phyloP scores from a whole-genome alignment of 108 stramenopile species.

The Cylindrotheca fusiformis region DNA sequence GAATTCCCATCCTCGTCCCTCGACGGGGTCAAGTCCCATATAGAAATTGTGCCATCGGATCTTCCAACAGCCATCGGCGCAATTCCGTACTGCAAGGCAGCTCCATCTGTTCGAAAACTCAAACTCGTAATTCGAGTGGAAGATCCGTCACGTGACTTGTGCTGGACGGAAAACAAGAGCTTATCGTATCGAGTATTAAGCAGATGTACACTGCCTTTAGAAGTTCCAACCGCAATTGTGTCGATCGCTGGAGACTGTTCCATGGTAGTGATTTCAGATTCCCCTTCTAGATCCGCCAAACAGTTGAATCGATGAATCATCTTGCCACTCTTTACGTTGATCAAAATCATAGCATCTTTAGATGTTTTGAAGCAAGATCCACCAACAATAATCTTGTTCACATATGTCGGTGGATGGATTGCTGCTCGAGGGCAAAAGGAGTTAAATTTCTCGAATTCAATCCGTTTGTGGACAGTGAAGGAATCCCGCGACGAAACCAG shows the following conservation, averaged over 20 bases:
- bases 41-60: constrained; percentile 68
- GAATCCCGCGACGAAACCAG: constrained; percentile 53
- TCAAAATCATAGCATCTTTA: constrained; percentile 55
- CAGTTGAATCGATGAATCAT: constrained; percentile 75
- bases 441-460: constrained; percentile 36
- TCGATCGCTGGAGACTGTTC: constrained; percentile 83
- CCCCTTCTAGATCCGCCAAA: constrained; percentile 8
- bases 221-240: constrained; percentile 79
- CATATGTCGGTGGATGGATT: constrained; percentile 81
- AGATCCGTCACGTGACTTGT: constrained; percentile 33
- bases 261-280: constrained; percentile 50
- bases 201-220: constrained; percentile 64
- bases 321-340: constrained; percentile 74
- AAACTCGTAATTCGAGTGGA: constrained; percentile 56
- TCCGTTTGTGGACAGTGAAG: constrained; percentile 58
- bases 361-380: constrained; percentile 34
- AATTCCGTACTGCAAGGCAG: constrained; percentile 68
- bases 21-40: constrained; percentile 80
- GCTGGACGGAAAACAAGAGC: constrained; percentile 63
- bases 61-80: constrained; percentile 83
- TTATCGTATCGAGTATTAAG: constrained; percentile 73
- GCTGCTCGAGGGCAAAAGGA: constrained; percentile 61
- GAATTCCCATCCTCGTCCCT: constrained; percentile 27
- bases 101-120: constrained; percentile 81
- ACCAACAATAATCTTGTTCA: constrained; percentile 83